phyloP scores from a whole-genome alignment of 106 monocot species.

The Hemerocallis citrina region DNA sequence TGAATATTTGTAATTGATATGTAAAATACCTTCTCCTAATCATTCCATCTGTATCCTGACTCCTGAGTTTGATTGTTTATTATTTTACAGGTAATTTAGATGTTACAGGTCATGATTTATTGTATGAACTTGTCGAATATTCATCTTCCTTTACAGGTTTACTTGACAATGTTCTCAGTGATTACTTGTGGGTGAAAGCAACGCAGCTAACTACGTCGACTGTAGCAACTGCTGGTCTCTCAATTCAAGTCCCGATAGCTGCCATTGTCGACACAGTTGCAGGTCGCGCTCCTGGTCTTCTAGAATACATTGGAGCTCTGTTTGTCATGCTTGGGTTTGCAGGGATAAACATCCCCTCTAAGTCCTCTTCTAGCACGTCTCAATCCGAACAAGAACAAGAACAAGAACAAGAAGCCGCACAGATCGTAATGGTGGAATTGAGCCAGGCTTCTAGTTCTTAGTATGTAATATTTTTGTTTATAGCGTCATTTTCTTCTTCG shows the following conservation, averaged over 20 bases:
- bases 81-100: too few species aligned
- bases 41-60: too few species aligned
- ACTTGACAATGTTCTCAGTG: conserved; percentile 83
- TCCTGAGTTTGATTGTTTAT: too few species aligned
- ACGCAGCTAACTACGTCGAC: conserved; percentile 78
- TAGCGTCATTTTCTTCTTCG: not conserved
- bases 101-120: too few species aligned
- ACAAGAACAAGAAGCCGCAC: conserved; percentile 5
- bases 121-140: not conserved
- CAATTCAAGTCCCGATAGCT: conserved; percentile 88
- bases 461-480: not conserved
- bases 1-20: too few species aligned
- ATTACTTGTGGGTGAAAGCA: conserved; percentile 91
- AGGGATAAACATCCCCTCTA: conserved; percentile 65
- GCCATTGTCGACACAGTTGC: conserved; percentile 68
- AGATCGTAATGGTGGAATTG: not conserved
- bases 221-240: conserved; percentile 90
- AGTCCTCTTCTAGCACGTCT: conserved; percentile 1
- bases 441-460: not conserved
- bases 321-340: conserved; percentile 78
- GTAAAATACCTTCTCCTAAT: too few species aligned
- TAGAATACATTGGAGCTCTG: conserved; percentile 66
- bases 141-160: conserved; percentile 40
- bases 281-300: conserved; percentile 58
- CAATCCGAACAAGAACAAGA: conserved; percentile 5